Evolutionary conservation across 805 yeast genomes (phyloP).

Genomic region (Hanseniaspora valbyensis): DNA sequence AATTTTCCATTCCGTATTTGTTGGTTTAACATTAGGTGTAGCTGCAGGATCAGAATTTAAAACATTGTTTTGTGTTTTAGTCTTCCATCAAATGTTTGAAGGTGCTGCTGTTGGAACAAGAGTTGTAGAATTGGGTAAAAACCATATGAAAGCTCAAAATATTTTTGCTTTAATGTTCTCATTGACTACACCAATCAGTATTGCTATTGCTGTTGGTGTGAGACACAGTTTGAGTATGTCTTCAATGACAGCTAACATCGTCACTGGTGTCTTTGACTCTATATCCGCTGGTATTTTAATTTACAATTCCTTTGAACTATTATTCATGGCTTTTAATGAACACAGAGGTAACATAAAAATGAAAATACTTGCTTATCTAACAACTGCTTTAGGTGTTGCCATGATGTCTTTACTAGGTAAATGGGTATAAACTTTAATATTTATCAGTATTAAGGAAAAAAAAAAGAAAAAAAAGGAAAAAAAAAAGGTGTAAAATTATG

Average conservation of each 20-base stretch:
- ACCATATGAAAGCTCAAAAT: constrained; percentile 44
- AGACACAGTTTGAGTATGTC: constrained; percentile 50
- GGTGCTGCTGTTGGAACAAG: constrained; percentile 79
- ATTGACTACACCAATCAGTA: constrained; percentile 59
- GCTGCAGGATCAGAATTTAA: constrained; percentile 68
- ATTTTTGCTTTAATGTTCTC: constrained; percentile 41
- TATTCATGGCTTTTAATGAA: constrained; percentile 56
- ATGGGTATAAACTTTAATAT: constrained; percentile 66
- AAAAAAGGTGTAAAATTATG: no score
- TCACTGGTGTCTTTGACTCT: constrained; percentile 65
- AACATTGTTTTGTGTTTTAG: constrained; percentile 56
- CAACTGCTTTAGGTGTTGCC: constrained; percentile 58
- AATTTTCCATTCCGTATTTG: constrained; percentile 70
- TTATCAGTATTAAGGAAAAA: no score
- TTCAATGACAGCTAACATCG: constrained; percentile 46
- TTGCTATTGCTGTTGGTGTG: constrained; percentile 70
- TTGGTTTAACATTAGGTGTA: constrained; percentile 68
- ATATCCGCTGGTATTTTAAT: constrained; percentile 68
- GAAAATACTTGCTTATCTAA: constrained; percentile 38
- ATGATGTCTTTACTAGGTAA: constrained; percentile 66
- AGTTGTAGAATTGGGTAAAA: constrained; percentile 49
- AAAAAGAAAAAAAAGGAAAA: no score
- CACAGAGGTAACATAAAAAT: constrained; percentile 39
- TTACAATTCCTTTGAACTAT: constrained; percentile 63
- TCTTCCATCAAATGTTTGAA: constrained; percentile 73